These are phyloP conservation scores for Penicillium sp. DNA, from an alignment of 2,329 filamentous ascomycete genomes.

Conservation along the genomic window DNA sequence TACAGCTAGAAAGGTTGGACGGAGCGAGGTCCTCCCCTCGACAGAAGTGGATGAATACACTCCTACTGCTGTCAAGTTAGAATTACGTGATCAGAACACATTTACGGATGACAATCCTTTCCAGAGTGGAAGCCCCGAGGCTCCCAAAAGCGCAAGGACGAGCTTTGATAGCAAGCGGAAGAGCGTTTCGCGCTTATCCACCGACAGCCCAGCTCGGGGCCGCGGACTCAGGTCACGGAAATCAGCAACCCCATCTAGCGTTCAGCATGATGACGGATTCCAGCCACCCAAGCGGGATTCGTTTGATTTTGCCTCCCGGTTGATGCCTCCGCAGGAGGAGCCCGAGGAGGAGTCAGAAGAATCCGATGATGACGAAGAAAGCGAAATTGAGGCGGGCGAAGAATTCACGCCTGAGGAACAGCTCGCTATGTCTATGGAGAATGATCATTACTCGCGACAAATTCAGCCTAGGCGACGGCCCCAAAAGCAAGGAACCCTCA, in stretches of 20 bases:
- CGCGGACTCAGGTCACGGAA: slow-evolving; percentile 33
- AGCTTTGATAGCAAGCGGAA: slow-evolving; percentile 50
- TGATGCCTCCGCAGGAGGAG: slow-evolving; percentile 32
- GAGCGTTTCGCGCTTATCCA: slow-evolving; percentile 49
- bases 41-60: slow-evolving; percentile 39
- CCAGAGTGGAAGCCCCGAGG: slow-evolving; percentile 69
- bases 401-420: slow-evolving; percentile 94
- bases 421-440: slow-evolving; percentile 73
- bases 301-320: slow-evolving; percentile 58
- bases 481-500: slow-evolving; percentile 46
- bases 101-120: slow-evolving; percentile 94
- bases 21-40: slow-evolving; percentile 46
- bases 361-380: slow-evolving; percentile 53
- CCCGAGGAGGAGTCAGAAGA: slow-evolving; percentile 44
- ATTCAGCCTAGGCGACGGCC: slow-evolving; percentile 24
- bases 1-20: slow-evolving; percentile 54
- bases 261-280: slow-evolving; percentile 54
- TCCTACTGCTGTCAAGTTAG: slow-evolving; percentile 43
- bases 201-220: slow-evolving; percentile 28
- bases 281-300: slow-evolving; percentile 57
- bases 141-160: slow-evolving; percentile 42
- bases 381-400: slow-evolving; percentile 67
- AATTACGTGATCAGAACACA: slow-evolving; percentile 57
- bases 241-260: slow-evolving; percentile 34
- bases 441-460: slow-evolving; percentile 54